These are phyloP conservation scores for Triangularia verruculosa DNA, from an alignment of 2,329 filamentous ascomycete species.

Conservation along the genomic window DNA sequence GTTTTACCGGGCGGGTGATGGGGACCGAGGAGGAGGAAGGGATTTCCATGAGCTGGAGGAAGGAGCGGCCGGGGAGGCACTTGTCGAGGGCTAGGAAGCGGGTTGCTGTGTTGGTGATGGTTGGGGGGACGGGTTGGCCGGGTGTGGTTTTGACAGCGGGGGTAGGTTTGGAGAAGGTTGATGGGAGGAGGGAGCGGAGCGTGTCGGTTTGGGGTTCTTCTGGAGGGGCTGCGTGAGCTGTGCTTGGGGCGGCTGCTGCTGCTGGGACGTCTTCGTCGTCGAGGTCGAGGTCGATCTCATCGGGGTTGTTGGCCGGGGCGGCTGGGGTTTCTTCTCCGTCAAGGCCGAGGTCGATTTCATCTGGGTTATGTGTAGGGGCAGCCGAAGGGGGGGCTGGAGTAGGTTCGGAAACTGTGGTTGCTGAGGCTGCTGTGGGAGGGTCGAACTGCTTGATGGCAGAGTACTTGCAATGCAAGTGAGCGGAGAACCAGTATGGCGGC, in stretches of 20 bases:
- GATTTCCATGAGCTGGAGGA: constrained; percentile 74
- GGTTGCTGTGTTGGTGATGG: constrained; percentile 75
- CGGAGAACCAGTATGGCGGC: constrained; percentile 87
- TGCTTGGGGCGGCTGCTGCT: neutral
- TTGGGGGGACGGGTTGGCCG: constrained; percentile 63
- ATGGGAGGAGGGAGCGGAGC: constrained; percentile 71
- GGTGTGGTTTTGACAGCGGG: constrained; percentile 41
- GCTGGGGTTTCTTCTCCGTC: constrained; percentile 1
- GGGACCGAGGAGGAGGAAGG: constrained; percentile 27
- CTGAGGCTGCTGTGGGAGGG: constrained; percentile 26
- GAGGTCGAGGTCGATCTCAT: constrained; percentile 14
- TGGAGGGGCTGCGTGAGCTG: constrained; percentile 24
- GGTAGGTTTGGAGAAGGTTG: constrained; percentile 59
- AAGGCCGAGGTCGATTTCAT: constrained; percentile 25
- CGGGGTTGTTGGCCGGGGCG: neutral
- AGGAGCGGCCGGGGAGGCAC: constrained; percentile 74
- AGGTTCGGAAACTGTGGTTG: constrained; percentile 14
- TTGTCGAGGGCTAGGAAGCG: constrained; percentile 91
- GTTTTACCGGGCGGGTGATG: constrained; percentile 35
- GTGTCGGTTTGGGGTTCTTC: constrained; percentile 46
- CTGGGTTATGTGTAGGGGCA: constrained; percentile 13
- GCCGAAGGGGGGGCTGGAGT: neutral
- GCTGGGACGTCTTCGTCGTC: neutral
- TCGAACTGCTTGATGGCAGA: constrained; percentile 62
- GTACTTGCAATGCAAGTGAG: constrained; percentile 89